Evolutionary conservation across 345 rosid genomes (phyloP).

Genomic region (Microcos paniculata): DNA sequence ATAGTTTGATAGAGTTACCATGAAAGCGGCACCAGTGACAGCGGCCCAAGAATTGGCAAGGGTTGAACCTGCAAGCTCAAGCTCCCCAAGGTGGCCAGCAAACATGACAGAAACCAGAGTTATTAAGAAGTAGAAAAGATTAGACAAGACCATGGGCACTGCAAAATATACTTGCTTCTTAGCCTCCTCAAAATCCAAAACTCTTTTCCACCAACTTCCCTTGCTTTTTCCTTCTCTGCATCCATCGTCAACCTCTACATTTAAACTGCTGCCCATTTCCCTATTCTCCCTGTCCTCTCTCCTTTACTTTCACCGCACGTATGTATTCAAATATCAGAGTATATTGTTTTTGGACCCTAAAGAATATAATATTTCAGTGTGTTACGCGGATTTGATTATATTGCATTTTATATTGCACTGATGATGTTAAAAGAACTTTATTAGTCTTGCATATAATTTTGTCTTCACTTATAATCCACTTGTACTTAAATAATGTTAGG

Average conservation of each 20-base stretch:
- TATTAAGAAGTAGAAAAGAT: slow-evolving; percentile 48
- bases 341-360: background rate
- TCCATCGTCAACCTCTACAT: slow-evolving; percentile 6
- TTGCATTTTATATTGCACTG: background rate
- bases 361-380: background rate
- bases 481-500: no score
- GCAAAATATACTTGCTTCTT: slow-evolving; percentile 57
- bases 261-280: background rate
- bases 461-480: no score
- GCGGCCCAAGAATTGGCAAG: slow-evolving; percentile 87
- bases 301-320: background rate
- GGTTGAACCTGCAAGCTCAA: slow-evolving; percentile 79
- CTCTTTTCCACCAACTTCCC: slow-evolving; percentile 32
- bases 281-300: background rate
- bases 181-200: slow-evolving; percentile 52
- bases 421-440: background rate
- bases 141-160: slow-evolving; percentile 71
- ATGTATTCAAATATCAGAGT: background rate
- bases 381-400: no score
- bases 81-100: slow-evolving; percentile 75
- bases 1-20: slow-evolving; percentile 39
- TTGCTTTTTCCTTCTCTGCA: slow-evolving; percentile 7
- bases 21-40: slow-evolving; percentile 73
- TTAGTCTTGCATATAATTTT: no score
- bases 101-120: slow-evolving; percentile 76